Percentiles rank a stretch among this genome's conserved stretches.
Conservation (phyloP, 1,139 yeast genomes). For the Saccharomyces hybrid region DNA sequence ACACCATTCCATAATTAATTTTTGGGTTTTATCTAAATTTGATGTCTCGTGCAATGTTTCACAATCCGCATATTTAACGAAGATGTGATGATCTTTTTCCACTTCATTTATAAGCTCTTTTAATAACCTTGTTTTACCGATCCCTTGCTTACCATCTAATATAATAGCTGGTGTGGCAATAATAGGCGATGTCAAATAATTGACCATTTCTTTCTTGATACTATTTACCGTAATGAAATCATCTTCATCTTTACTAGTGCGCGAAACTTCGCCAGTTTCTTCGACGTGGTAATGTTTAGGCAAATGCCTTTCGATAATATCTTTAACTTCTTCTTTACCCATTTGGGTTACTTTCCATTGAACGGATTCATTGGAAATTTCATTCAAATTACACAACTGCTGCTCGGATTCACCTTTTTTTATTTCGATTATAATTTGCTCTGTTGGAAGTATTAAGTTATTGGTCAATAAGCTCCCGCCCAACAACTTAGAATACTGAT, state of each 20-base stretch:
- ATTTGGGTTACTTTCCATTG: constrained; percentile 1
- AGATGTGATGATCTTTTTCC: constrained; percentile 37
- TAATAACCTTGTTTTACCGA: constrained; percentile 64
- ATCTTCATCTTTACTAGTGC: constrained; percentile 3
- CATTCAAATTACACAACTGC: background rate
- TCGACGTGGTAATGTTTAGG: background rate
- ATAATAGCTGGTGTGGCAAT: constrained; percentile 38
- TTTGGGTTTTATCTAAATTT: constrained; percentile 40
- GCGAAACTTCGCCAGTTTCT: background rate
- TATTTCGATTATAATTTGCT: constrained; percentile 11
- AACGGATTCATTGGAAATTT: background rate
- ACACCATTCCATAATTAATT: constrained; percentile 43
- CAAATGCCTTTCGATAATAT: background rate
- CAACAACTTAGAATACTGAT: constrained; percentile 2
- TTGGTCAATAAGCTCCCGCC: constrained; percentile 14
- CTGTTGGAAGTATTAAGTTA: constrained; percentile 8
- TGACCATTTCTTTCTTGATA: constrained; percentile 37
- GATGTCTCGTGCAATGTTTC: constrained; percentile 26
- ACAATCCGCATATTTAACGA: constrained; percentile 45
- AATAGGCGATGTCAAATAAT: constrained; percentile 32
- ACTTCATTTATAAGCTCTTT: constrained; percentile 38
- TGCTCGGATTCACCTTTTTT: background rate
- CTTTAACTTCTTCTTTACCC: background rate
- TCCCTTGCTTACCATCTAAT: constrained; percentile 67
- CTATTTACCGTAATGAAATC: constrained; percentile 52